These are phyloP conservation scores for Haplosporangium sp. DNA, from an alignment of 371 early-diverging fungal species.

Conservation along the genomic window DNA sequence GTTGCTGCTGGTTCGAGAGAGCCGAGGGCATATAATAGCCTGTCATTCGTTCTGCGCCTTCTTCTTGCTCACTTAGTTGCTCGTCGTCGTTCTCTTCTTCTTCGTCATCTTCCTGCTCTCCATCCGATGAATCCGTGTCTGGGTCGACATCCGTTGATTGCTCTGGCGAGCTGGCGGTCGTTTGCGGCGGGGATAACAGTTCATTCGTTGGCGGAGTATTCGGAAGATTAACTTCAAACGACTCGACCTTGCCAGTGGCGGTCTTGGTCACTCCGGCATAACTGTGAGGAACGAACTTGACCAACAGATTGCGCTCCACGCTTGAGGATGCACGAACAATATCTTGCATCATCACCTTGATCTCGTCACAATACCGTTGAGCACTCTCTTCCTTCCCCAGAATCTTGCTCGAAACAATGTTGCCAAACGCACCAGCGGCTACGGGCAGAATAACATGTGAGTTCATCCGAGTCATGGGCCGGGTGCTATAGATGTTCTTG, in stretches of 20 bases:
- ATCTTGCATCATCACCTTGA: slow-evolving; percentile 27
- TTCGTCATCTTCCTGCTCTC: slow-evolving; percentile 18
- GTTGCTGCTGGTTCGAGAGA: slow-evolving; percentile 4
- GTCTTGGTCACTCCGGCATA: slow-evolving; percentile 21
- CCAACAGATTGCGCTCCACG: slow-evolving; percentile 21
- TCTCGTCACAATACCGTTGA: slow-evolving; percentile 35
- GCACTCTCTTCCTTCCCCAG: slow-evolving; percentile 37
- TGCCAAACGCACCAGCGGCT: slow-evolving; percentile 51
- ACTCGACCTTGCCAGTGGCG: slow-evolving; percentile 10
- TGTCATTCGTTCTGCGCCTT: neutral
- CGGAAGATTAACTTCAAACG: slow-evolving; percentile 16
- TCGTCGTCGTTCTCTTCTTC: slow-evolving; percentile 11
- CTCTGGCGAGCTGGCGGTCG: slow-evolving; percentile 23
- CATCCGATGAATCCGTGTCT: slow-evolving; percentile 19
- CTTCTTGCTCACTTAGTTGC: slow-evolving; percentile 12
- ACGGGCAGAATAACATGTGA: slow-evolving; percentile 44
- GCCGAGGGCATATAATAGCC: too few species aligned
- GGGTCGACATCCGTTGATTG: slow-evolving; percentile 22
- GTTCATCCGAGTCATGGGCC: slow-evolving; percentile 50
- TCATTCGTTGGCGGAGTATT: slow-evolving; percentile 38
- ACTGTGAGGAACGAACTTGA: slow-evolving; percentile 12
- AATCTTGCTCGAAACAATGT: slow-evolving; percentile 29
- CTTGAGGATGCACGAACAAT: slow-evolving; percentile 43
- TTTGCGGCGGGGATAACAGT: slow-evolving; percentile 16
- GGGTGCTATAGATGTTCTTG: slow-evolving; percentile 37